Conservation (phyloP, 1,284 basidiomycete species). For the Erythrobasidium hasegawianum region DNA sequence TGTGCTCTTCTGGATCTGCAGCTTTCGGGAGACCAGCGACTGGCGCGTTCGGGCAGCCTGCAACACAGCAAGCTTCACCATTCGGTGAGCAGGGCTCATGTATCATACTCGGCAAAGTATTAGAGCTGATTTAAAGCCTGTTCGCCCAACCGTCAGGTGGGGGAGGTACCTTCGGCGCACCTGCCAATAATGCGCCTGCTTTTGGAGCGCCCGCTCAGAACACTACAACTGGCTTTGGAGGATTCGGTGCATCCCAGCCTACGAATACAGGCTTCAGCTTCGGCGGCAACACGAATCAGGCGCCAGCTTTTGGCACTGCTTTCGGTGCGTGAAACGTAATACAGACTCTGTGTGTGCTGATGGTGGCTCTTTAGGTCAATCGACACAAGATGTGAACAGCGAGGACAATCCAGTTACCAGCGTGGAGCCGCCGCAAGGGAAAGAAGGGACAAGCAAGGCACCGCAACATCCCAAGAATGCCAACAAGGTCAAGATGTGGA, state of each 20-base stretch:
- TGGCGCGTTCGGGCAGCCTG: not conserved
- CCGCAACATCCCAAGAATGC: slow-evolving; percentile 11
- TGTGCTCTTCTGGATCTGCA: not conserved
- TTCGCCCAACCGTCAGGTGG: not conserved
- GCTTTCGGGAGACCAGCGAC: not conserved
- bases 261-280: not conserved
- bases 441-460: slow-evolving; percentile 24
- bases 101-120: not conserved
- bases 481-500: slow-evolving; percentile 13
- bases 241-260: not conserved
- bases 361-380: not conserved
- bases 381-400: not conserved
- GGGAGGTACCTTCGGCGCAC: not conserved
- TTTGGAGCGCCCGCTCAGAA: not conserved
- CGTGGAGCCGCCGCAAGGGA: not conserved
- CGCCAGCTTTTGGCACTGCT: not conserved
- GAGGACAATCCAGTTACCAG: not conserved
- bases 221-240: not conserved
- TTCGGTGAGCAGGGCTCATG: not conserved
- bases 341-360: not conserved
- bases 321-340: not conserved
- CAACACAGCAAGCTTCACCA: not conserved
- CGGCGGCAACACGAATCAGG: not conserved
- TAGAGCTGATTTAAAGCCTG: not conserved
- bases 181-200: not conserved